Percentiles rank a stretch among this genome's conserved stretches.
phyloP scores from a whole-genome alignment of 306 rosid genomes.

The Neltuma alba region DNA sequence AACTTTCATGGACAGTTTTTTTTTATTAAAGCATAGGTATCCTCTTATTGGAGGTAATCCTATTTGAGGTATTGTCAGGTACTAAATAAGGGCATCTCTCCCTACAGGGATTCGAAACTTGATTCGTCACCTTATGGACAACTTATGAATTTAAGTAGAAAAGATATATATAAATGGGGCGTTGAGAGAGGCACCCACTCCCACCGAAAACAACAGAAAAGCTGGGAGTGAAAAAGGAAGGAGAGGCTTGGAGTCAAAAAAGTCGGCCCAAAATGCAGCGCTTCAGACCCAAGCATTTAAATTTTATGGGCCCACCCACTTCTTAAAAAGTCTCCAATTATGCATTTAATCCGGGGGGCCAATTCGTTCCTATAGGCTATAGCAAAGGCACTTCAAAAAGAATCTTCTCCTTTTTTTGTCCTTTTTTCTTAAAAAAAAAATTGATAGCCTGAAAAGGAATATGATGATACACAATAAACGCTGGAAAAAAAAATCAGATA shows the following conservation, averaged over 20 bases:
- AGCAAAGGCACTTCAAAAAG: background rate
- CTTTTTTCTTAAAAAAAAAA: too few relatives aligned
- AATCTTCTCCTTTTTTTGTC: too few relatives aligned
- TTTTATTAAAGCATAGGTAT: too few relatives aligned
- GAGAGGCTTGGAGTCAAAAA: background rate
- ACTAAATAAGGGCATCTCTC: too few relatives aligned
- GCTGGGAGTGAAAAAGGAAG: background rate
- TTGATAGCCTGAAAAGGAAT: too few relatives aligned
- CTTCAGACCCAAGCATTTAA: background rate
- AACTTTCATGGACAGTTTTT: too few relatives aligned
- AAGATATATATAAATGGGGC: background rate
- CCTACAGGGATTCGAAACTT: too few relatives aligned
- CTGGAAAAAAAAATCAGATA: too few relatives aligned
- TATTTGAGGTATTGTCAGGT: too few relatives aligned
- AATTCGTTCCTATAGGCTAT: background rate
- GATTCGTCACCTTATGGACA: too few relatives aligned
- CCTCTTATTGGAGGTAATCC: too few relatives aligned
- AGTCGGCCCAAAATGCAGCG: conserved; percentile 13
- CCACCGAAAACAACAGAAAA: conserved; percentile 30
- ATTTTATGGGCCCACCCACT: background rate
- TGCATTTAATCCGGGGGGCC: background rate
- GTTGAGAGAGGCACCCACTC: conserved; percentile 31
- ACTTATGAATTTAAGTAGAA: background rate
- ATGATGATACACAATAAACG: too few relatives aligned
- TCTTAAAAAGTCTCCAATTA: background rate